Evolutionary conservation across 2,329 filamentous ascomycete species (phyloP).

Genomic region (Emericellopsis atlantica): DNA sequence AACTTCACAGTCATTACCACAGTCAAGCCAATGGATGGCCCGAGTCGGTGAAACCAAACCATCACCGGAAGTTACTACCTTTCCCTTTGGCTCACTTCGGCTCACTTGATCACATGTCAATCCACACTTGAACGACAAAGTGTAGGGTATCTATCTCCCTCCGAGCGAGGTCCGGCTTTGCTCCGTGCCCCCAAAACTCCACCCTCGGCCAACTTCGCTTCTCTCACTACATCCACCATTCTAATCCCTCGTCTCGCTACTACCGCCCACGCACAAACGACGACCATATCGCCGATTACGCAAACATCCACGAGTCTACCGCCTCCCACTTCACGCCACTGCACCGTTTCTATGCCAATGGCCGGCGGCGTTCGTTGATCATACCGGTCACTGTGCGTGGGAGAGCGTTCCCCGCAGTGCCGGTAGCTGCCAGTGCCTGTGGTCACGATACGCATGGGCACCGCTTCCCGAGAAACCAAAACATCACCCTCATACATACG

Average conservation of each 20-base stretch:
- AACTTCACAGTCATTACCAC: too few species aligned
- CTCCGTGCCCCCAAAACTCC: constrained; percentile 2
- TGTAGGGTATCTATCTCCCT: too few species aligned
- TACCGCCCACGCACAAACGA: not conserved
- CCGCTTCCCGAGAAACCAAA: not conserved
- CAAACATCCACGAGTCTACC: too few species aligned
- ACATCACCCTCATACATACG: too few species aligned
- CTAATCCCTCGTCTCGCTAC: not conserved
- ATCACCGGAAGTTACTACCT: too few species aligned
- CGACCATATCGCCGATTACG: not conserved
- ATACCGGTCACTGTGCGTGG: constrained; percentile 44
- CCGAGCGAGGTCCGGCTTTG: constrained; percentile 1
- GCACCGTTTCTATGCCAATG: constrained; percentile 32
- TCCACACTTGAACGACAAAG: too few species aligned
- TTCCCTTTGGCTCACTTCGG: too few species aligned
- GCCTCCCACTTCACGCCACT: not conserved
- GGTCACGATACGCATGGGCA: not conserved
- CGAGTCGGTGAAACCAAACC: too few species aligned
- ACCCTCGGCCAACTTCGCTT: constrained; percentile 2
- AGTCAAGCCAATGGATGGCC: too few species aligned
- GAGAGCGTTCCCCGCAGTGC: constrained; percentile 43
- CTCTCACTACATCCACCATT: not conserved
- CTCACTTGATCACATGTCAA: too few species aligned
- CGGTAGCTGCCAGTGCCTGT: constrained; percentile 18
- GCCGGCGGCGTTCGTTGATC: constrained; percentile 41